Base-by-base conservation (phyloP, 768 basidiomycete species). In the Leccinum ochraceum region DNA sequence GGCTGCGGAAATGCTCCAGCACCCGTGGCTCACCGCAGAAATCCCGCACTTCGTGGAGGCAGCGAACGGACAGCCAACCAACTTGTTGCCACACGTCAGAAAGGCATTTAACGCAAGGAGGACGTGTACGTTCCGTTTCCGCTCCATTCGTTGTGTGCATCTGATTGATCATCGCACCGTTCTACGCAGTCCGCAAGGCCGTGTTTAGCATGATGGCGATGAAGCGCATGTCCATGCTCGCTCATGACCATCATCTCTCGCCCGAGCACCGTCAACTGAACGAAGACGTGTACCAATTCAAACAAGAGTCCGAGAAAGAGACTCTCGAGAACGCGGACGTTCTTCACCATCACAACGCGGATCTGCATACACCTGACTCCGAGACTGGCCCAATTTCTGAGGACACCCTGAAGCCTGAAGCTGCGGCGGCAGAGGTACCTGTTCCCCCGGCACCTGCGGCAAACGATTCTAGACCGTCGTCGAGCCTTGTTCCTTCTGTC, bases 41-140 rank as follows among this genome's bases (percentile, higher is more conserved):
- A 71, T 80, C 59, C 87, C 88, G 22, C 86, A 92, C 78, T 91
- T 84, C 73, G 90, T 92, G 16, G 75, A 78, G 58, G 82, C 79
- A 60, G 75, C 51, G 52, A 65, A 80, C 37, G 90, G 89, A 51
- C 79, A 78, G 49, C 86, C 87, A 28, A 83, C 83, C 24, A 87
- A 97, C 77, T 80, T 98, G 68, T 76, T 98, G 67, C 95, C 96
- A 30, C 84, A 90, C 50, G 89, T 98, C 75, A 92, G 88, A 81
- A 91, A 86, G 76, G 88, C 86, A 32, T 95, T 97, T 78, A 86
- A 97, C 71, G 94, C 93, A 34, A 91, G 84, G 78, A 85, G 83
- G 76, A 86, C 92, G 17, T 96, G 92, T 93, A 69, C 57, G 90
- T 81, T 17, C 48, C 46, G 14, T 63, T 55, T 46, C 26, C 26